Base-by-base conservation (phyloP, 257 asterid species). In the Solanum clarkiae region DNA sequence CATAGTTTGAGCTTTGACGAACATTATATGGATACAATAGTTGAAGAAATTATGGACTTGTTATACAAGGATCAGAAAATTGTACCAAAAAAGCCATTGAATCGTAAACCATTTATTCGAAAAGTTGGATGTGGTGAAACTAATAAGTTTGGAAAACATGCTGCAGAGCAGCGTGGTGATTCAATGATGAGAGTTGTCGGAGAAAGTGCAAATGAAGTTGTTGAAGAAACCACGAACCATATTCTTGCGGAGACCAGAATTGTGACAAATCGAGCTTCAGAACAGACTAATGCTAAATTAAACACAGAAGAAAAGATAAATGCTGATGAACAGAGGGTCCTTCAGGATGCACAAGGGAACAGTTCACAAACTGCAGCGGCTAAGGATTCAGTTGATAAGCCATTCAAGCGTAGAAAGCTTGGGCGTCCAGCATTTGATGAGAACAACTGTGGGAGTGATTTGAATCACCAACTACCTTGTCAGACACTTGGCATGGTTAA, bases 11-110 rank as follows among this genome's bases (percentile, higher is more conserved):
- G n/a, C 81, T 54, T 84, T 71, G 92, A 77, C n/a, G 49, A 79
- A 87, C 10, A 63, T 69, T 85, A 84, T 83, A 81, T 86, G 90
- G 89, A 87, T 87, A 86, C 94, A 57, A 88, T 96, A 72, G 94
- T 91, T 85, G 95, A 92, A 80, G 94, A 94, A 89, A 87, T 93
- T 86, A 92, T 92, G 96, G 91, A 87, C 65, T 85, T 90, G 86
- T 75, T 92, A 57, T 92, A 86, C 88, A 86, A 83, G 60, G 55
- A 57, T 86, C 86, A 87, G 85, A 90, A 83, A 84, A 65, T 69
- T 55, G 82, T 86, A 59, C 68, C n/a, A 26, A 89, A 86, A 83
- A 91, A 69, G 84, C 83, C 12, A 24, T 87, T 69, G 82, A 86
- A 90, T 85, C 54, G 36, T 36, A 87, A 79, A 84, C 85, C 86